Evolutionary conservation across 208 protist genomes (phyloP).

Genomic region (Wallacemonas sp.): DNA sequence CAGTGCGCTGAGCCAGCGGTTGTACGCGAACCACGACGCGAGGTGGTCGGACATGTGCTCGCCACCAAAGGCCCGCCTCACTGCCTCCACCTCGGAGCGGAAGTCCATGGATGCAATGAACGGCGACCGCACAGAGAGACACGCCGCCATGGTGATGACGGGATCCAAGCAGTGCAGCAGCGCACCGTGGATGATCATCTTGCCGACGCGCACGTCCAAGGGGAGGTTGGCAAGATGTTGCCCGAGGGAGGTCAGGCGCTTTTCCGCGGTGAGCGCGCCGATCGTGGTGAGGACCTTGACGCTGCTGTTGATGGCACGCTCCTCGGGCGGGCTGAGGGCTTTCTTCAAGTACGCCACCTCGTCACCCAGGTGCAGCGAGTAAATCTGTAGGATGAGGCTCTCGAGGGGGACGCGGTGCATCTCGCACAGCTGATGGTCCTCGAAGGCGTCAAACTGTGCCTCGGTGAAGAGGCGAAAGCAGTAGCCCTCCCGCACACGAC

Average conservation of each 20-base stretch:
- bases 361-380: conserved; percentile 83
- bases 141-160: conserved; percentile 96
- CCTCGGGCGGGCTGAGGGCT: conserved; percentile 81
- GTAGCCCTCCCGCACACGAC: conserved; percentile 94
- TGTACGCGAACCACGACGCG: conserved; percentile 88
- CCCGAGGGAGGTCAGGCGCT: conserved; percentile 92
- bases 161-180: conserved; percentile 96
- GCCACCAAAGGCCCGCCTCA: conserved; percentile 70
- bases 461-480: conserved; percentile 96
- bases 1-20: conserved; percentile 57
- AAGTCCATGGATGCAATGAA: conserved; percentile 93
- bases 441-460: conserved; percentile 76
- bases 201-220: conserved; percentile 89
- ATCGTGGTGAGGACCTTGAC: conserved; percentile 85
- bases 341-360: conserved; percentile 90
- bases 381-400: conserved; percentile 94
- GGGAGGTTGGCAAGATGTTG: conserved; percentile 91
- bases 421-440: conserved; percentile 94
- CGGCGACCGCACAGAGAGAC: conserved; percentile 79
- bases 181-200: conserved; percentile 96
- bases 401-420: conserved; percentile 96
- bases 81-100: conserved; percentile 78
- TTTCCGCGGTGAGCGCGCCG: conserved; percentile 78
- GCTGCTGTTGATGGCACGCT: conserved; percentile 80
- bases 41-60: conserved; percentile 89